These are phyloP conservation scores for Exophiala spinifera DNA, from an alignment of 2,329 filamentous ascomycete species.

Conservation along the genomic window DNA sequence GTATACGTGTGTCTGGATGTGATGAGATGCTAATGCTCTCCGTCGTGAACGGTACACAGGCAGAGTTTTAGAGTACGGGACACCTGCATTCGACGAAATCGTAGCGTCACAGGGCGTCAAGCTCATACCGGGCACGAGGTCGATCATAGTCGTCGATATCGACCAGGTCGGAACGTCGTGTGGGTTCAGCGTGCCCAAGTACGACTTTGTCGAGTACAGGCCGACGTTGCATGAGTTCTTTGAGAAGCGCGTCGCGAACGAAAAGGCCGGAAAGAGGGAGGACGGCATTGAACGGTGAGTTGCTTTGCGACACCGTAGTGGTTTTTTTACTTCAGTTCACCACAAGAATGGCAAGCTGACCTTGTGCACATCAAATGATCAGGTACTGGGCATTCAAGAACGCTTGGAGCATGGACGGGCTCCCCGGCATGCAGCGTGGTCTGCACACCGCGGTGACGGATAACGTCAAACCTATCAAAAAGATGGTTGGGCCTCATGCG, in stretches of 20 bases:
- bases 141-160: constrained; percentile 60
- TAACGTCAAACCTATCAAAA: constrained; percentile 28
- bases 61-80: constrained; percentile 59
- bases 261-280: constrained; percentile 46
- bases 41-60: too few relatives aligned
- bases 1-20: too few relatives aligned
- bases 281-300: constrained; percentile 40
- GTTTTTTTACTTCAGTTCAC: too few relatives aligned
- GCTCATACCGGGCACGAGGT: constrained; percentile 50
- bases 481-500: constrained; percentile 27
- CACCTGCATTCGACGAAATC: constrained; percentile 47
- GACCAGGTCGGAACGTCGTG: constrained; percentile 66
- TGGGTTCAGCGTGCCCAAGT: constrained; percentile 56
- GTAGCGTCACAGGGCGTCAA: constrained; percentile 33
- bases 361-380: too few relatives aligned
- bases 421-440: constrained; percentile 51
- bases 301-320: too few relatives aligned
- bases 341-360: too few relatives aligned
- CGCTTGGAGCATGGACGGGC: constrained; percentile 54
- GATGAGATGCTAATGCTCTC: too few relatives aligned
- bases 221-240: constrained; percentile 27
- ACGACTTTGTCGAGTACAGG: constrained; percentile 26
- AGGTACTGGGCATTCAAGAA: constrained; percentile 60
- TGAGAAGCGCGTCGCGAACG: constrained; percentile 21
- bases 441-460: constrained; percentile 18